phyloP scores from a whole-genome alignment of 768 basidiomycete species.

The Tylopilus rubrobrunneus region DNA sequence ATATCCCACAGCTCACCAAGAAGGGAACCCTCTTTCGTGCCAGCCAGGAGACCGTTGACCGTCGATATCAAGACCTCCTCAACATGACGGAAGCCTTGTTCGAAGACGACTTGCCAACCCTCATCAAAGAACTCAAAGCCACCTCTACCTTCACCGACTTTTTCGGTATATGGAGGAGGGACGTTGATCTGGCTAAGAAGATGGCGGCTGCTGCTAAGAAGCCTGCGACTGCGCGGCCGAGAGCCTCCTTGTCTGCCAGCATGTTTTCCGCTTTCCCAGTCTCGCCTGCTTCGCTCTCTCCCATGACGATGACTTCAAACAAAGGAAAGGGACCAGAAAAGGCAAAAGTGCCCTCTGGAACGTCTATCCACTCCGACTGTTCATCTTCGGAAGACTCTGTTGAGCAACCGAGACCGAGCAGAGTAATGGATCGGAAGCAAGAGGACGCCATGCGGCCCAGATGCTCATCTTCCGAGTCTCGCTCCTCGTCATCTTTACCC shows the following conservation, averaged over 20 bases:
- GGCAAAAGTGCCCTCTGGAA: not conserved
- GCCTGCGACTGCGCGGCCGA: conserved; percentile 24
- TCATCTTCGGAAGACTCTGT: conserved; percentile 25
- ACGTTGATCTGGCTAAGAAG: conserved; percentile 57
- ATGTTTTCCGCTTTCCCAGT: conserved; percentile 54
- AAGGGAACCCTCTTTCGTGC: conserved; percentile 71
- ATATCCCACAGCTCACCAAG: conserved; percentile 65
- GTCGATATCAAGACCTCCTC: conserved; percentile 57
- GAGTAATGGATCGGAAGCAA: conserved; percentile 3
- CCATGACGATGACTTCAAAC: conserved; percentile 2
- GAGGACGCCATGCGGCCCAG: conserved; percentile 16
- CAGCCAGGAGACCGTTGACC: conserved; percentile 60
- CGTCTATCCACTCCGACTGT: conserved; percentile 17
- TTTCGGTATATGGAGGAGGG: conserved; percentile 74
- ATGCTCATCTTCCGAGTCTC: conserved; percentile 22
- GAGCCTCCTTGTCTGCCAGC: conserved; percentile 49
- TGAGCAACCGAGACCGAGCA: conserved; percentile 4
- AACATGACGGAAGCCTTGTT: conserved; percentile 59
- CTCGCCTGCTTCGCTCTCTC: conserved; percentile 22
- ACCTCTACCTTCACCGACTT: conserved; percentile 64
- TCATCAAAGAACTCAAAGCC: conserved; percentile 62
- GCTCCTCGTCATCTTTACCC: conserved; percentile 24
- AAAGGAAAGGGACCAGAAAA: conserved; percentile 16
- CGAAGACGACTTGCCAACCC: conserved; percentile 54
- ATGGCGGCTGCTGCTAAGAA: conserved; percentile 13